Evolutionary conservation across 345 rosid genomes (phyloP).

Genomic region (Erucastrum elatum): DNA sequence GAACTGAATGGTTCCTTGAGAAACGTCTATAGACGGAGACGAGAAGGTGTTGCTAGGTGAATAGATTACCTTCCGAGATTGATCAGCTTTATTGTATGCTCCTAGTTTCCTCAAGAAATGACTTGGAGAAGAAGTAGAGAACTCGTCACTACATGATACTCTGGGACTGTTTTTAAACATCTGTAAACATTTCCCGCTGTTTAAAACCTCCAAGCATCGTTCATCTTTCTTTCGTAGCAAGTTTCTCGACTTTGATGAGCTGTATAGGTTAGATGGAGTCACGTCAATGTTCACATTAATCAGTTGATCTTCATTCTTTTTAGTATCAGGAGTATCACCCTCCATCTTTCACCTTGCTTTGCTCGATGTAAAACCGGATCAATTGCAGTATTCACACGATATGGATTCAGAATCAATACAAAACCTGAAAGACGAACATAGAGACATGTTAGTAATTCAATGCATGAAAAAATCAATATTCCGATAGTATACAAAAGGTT

Average conservation of each 20-base stretch:
- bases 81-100: neutral
- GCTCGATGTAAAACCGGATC: neutral
- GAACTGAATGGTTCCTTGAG: conserved; percentile 72
- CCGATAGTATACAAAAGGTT: neutral
- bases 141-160: conserved; percentile 39
- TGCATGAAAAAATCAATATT: neutral
- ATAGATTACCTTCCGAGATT: neutral
- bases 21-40: conserved; percentile 39
- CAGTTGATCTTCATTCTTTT: conserved; percentile 45
- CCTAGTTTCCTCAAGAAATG: conserved; percentile 16
- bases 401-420: neutral
- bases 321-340: conserved; percentile 31
- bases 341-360: conserved; percentile 37
- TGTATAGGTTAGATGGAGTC: conserved; percentile 25
- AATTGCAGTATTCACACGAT: neutral
- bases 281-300: conserved; percentile 17
- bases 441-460: neutral
- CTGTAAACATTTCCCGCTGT: conserved; percentile 46
- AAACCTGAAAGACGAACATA: conserved; percentile 3
- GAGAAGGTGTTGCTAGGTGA: conserved; percentile 11
- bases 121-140: conserved; percentile 45
- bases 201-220: conserved; percentile 33
- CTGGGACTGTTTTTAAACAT: conserved; percentile 45
- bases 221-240: conserved; percentile 42
- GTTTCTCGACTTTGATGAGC: conserved; percentile 33